phyloP scores from a whole-genome alignment of 495 filamentous ascomycete genomes.

The Collariella sp. region DNA sequence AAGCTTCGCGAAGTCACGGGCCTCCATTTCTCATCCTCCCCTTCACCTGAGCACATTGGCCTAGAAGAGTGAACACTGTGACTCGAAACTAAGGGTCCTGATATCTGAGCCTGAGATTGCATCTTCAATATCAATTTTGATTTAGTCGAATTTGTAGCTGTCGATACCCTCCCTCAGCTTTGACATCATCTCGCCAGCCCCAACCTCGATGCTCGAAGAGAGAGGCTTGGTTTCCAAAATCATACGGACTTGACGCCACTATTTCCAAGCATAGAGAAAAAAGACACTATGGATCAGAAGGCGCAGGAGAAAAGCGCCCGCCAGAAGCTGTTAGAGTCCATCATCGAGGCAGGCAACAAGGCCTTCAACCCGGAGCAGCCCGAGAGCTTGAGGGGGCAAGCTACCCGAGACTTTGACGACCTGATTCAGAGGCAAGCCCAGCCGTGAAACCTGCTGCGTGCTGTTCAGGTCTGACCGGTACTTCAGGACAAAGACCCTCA shows the following conservation, averaged over 20 bases:
- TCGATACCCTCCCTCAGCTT: too few relatives aligned
- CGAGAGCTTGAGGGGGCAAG: conserved; percentile 22
- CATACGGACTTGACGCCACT: not conserved
- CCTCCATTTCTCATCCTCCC: not conserved
- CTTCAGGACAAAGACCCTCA: conserved; percentile 36
- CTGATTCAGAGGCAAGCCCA: conserved; percentile 35
- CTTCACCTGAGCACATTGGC: too few relatives aligned
- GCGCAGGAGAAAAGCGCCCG: conserved; percentile 15
- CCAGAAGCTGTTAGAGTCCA: conserved; percentile 23
- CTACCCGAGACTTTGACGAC: conserved; percentile 30
- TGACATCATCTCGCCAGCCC: too few relatives aligned
- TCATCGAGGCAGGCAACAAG: conserved; percentile 31
- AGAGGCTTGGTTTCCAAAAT: not conserved
- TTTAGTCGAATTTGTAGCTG: too few relatives aligned
- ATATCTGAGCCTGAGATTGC: too few relatives aligned
- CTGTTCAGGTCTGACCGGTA: conserved; percentile 22
- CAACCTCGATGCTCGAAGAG: too few relatives aligned
- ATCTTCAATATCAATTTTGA: too few relatives aligned
- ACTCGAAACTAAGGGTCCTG: too few relatives aligned
- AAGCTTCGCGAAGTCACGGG: too few relatives aligned
- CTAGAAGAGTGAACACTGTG: too few relatives aligned
- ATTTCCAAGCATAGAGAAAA: not conserved
- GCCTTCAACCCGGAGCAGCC: conserved; percentile 34
- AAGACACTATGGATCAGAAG: conserved; percentile 14
- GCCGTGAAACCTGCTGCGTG: not conserved